A percentile compares a stretch with the other conserved stretches of the same genome.
phyloP scores from a whole-genome alignment of 306 rosid species.

The Sphenostylis stenocarpa region DNA sequence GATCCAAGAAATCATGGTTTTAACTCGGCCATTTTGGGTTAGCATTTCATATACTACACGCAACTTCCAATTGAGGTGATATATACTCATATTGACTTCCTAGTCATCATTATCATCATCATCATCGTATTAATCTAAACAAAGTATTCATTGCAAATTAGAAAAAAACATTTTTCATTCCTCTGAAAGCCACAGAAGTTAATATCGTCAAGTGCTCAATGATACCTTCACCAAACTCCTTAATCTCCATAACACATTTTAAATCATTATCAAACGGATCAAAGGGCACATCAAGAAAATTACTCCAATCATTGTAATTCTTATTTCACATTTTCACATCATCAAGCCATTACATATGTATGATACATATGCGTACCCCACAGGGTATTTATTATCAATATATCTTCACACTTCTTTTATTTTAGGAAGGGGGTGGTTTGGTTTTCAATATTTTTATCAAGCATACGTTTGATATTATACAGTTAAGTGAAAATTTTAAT shows the following conservation, averaged over 20 bases:
- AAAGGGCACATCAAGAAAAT: constrained; percentile 6
- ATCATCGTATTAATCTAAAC: neutral
- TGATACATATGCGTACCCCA: constrained; percentile 24
- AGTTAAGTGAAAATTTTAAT: constrained; percentile 18
- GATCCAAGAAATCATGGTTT: neutral
- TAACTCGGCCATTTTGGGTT: neutral
- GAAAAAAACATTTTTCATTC: neutral
- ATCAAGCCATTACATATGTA: constrained; percentile 25
- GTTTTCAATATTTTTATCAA: constrained; percentile 23
- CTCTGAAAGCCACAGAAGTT: neutral
- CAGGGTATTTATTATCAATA: constrained; percentile 1
- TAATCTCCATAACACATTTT: neutral
- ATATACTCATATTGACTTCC: neutral
- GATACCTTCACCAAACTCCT: neutral
- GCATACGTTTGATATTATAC: constrained; percentile 34
- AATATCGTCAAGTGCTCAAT: neutral
- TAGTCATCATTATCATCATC: too few species aligned
- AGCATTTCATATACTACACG: neutral
- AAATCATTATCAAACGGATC: neutral
- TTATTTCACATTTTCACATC: constrained; percentile 29
- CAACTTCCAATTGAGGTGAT: neutral
- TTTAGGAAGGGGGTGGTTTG: neutral
- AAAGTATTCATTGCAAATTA: neutral
- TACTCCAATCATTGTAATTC: constrained; percentile 19
- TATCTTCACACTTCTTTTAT: neutral